Evolutionary conservation across 2,329 filamentous ascomycete species (phyloP), one percentile per base, ranked within the genome.

Genomic region (Lachnellula suecica): DNA sequence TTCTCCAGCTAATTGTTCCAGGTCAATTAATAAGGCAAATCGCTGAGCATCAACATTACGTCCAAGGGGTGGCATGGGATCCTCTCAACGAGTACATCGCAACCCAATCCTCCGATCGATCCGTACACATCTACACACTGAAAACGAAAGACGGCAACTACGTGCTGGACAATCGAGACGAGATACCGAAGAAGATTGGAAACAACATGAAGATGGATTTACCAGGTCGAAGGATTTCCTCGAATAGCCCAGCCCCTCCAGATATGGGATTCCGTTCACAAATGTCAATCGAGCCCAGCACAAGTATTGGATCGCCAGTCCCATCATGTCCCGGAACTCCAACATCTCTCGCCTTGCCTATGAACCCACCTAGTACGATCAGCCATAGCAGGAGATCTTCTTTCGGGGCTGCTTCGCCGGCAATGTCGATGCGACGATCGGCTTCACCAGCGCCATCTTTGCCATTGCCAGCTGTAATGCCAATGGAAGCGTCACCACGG

Each of bases 51-150:
- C 96, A 91, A 65, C 94, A 99, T 71, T 99, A 97, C 70, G 94
- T 99, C 17, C 94, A 99, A 73, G 94, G 94, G 44, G 95, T 99
- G 7, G 89, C 94, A 4, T 99, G 94, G 95, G 95, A 99, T 74
- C 95, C 94, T 22, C 74, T 97, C 51, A 97, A 97, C 73, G 94
- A 99, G 73, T 99, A 92, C 70, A 92, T 99, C 54, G 94, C 94
- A 34, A 99, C 94, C 1, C 94, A 99, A 69, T 99, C 94, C 6
- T 99, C 94, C 4, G 94, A 99, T 73, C 88, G 94, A 68, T 97
- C 94, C 2, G 93, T 97, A 13, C 95, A 99, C 71, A 94, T 99
- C 61, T 99, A 99, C 74, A 93, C 89, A 1, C 76, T 99, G 58
- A 96, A 91, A 75, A 96, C 89, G 20, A 99, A 97, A 67, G 94